Conservation (phyloP, 805 yeast genomes). For the Candida silvicultrix region DNA sequence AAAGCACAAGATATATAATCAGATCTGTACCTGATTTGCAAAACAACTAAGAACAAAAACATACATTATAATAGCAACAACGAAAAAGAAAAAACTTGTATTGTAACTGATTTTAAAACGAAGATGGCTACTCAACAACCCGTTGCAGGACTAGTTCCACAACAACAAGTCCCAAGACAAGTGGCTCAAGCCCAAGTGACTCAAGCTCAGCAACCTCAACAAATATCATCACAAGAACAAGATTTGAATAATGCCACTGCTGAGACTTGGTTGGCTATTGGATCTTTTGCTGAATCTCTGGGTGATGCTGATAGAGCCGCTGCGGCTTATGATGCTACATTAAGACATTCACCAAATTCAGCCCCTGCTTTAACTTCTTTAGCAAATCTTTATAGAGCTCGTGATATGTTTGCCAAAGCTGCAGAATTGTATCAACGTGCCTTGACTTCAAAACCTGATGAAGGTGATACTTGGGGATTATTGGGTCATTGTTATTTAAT, state of each 20-base stretch:
- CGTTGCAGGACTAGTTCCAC: neutral
- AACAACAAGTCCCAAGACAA: slow-evolving; percentile 1
- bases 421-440: slow-evolving; percentile 92
- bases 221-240: slow-evolving; percentile 25
- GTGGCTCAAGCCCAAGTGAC: slow-evolving; percentile 11
- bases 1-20: too few relatives aligned
- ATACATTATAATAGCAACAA: too few relatives aligned
- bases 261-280: slow-evolving; percentile 85
- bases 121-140: neutral
- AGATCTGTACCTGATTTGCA: too few relatives aligned
- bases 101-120: neutral
- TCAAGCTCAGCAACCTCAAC: slow-evolving; percentile 19
- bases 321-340: slow-evolving; percentile 79
- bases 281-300: slow-evolving; percentile 81
- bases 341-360: slow-evolving; percentile 80
- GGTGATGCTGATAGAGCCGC: slow-evolving; percentile 89
- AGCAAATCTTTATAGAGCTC: slow-evolving; percentile 82
- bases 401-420: slow-evolving; percentile 90
- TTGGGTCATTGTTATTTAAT: slow-evolving; percentile 94
- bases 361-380: slow-evolving; percentile 79
- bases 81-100: neutral
- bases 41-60: too few relatives aligned
- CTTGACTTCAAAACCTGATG: slow-evolving; percentile 70
- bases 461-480: slow-evolving; percentile 97
- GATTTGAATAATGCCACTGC: slow-evolving; percentile 49